Evolutionary conservation across 2,329 filamentous ascomycete species (phyloP), one percentile per base, ranked within the genome.

Genomic region (Trichoderma endophyticum): DNA sequence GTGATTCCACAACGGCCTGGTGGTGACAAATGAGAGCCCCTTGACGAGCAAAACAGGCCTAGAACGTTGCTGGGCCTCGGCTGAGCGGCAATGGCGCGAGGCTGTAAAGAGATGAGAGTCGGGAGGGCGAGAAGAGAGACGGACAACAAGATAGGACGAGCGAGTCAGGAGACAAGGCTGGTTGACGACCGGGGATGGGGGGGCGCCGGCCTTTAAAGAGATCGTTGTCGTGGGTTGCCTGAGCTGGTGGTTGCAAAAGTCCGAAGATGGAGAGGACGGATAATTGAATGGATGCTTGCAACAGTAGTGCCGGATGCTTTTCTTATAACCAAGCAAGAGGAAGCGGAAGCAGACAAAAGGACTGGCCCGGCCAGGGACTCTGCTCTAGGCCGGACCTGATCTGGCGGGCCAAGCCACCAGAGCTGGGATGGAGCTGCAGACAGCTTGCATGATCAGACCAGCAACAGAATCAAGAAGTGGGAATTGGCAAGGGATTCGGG

Each of bases 91-190:
- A 30, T 61, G 66, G 56, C 21, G 57, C 56, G 36, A 69, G 39
- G 66, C 66, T 48, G 24, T 7, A 28, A 28, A 69, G 34, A 60
- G 66, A 32, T 30, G 66, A 69, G 26, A 61, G 28, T 48, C 26
- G 56, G 14, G 43, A 32, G 15, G 28, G 14, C 21, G 39, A 62
- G 28, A n/a, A 34, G 21, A 56, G 24, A 24, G 30, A 9, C 39
- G n/a, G 28, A 3, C 8, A 26, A 36, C 8, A 39, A 9, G 14
- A 21, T n/a, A 59, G 32, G 32, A 43, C 8, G 11, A 15, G 18
- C 66, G 66, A 69, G 66, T 69, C 66, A 69, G 66, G 66, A 69
- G 56, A 69, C 66, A 61, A 69, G 66, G 66, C 66, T 69, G 65
- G 43, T 34, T 56, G 36, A n/a, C 26, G 63, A 66, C 63, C 48